Percentiles rank a stretch among this genome's conserved stretches.
Evolutionary conservation across 371 early-diverging fungal species (phyloP).

Genomic region (Rhizopus microsporus): DNA sequence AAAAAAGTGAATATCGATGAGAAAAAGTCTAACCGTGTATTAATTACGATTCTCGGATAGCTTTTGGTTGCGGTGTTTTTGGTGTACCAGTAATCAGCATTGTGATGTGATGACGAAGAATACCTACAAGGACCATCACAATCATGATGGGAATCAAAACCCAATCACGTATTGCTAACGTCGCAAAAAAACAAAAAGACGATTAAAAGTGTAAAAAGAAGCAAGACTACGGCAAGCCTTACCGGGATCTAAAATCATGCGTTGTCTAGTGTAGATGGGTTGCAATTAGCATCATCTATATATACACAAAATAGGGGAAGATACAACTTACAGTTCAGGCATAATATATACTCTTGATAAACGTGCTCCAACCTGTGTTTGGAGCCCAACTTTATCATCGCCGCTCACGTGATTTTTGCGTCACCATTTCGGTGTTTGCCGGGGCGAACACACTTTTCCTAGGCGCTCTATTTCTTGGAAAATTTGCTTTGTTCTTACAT

Average conservation of each 20-base stretch:
- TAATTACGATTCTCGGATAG: slow-evolving; percentile 73
- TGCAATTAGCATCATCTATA: too few relatives aligned
- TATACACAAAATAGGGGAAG: too few relatives aligned
- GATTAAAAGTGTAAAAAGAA: background rate
- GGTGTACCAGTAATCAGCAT: slow-evolving; percentile 80
- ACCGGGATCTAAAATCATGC: slow-evolving; percentile 72
- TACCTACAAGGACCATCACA: slow-evolving; percentile 95
- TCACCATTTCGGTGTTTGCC: too few relatives aligned
- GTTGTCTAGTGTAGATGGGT: slow-evolving; percentile 32
- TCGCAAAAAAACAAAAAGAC: background rate
- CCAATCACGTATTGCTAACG: slow-evolving; percentile 85
- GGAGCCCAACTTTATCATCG: too few relatives aligned
- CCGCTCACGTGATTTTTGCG: too few relatives aligned
- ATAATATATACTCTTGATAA: too few relatives aligned
- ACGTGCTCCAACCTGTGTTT: too few relatives aligned
- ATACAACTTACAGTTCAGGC: too few relatives aligned
- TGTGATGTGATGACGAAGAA: slow-evolving; percentile 88
- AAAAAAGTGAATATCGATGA: background rate
- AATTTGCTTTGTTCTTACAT: background rate
- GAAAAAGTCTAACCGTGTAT: background rate
- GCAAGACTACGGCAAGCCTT: slow-evolving; percentile 3
- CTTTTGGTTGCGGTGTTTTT: slow-evolving; percentile 75
- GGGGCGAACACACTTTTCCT: background rate
- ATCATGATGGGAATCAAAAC: slow-evolving; percentile 95
- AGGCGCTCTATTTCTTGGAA: background rate